Percentiles rank a stretch among this genome's conserved stretches.
Conservation (phyloP, 257 asterid species). For the Nicotiana tomentosiformis region DNA sequence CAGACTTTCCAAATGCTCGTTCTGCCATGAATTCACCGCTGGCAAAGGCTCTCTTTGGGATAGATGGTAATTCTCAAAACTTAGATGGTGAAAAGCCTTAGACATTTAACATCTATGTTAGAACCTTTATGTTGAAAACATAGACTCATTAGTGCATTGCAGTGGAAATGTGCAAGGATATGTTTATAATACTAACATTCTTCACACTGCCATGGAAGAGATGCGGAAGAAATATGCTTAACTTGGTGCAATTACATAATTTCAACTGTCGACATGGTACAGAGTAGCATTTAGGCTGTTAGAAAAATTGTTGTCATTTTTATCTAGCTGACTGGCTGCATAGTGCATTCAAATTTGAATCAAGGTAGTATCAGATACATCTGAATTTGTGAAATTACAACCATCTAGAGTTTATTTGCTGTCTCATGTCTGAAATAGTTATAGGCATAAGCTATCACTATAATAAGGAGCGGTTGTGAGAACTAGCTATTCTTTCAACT, state of each 20-base stretch:
- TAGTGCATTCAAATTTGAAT: background rate
- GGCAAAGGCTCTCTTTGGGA: slow-evolving; percentile 74
- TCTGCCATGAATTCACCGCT: slow-evolving; percentile 86
- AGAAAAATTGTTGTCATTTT: background rate
- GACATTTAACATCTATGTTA: background rate
- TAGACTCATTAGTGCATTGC: background rate
- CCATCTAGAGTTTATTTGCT: background rate
- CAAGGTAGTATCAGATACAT: background rate
- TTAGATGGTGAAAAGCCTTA: background rate
- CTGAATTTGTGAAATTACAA: background rate
- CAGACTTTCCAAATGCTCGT: slow-evolving; percentile 93
- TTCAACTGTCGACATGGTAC: background rate
- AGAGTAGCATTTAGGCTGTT: background rate
- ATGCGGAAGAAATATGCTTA: background rate
- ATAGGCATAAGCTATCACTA: background rate
- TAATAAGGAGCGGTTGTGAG: background rate
- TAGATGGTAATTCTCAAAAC: slow-evolving; percentile 49
- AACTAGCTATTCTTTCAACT: background rate
- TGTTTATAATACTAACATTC: background rate
- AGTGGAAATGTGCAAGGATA: background rate
- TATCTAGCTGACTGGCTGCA: background rate
- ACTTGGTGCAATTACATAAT: background rate
- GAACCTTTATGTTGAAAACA: background rate
- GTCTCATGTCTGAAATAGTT: background rate
- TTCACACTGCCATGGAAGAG: background rate